Conservation (phyloP, 148 eudicot genomes). For the Polygonum maritimum region DNA sequence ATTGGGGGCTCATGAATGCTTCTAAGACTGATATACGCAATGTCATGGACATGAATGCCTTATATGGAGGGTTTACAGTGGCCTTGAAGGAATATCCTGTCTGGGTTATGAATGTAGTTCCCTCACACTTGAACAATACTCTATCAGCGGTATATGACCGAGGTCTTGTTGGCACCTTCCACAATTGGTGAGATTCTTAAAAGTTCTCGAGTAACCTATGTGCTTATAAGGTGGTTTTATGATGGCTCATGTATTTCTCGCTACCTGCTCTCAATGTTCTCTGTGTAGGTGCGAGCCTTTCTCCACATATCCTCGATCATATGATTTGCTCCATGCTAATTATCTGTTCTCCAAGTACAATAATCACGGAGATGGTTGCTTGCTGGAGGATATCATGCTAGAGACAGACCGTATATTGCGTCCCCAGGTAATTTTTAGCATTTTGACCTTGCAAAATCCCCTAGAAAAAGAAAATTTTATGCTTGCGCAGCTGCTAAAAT, state of each 20-base stretch:
- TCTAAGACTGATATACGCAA: constrained; percentile 62
- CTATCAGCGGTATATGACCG: constrained; percentile 70
- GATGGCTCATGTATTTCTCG: neutral
- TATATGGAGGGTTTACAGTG: constrained; percentile 82
- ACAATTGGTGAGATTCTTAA: constrained; percentile 71
- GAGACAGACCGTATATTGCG: constrained; percentile 90
- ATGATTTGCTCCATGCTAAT: constrained; percentile 82
- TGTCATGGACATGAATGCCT: constrained; percentile 95
- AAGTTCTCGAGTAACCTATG: neutral
- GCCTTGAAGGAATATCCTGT: constrained; percentile 82
- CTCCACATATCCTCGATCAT: constrained; percentile 93
- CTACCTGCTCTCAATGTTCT: constrained; percentile 4
- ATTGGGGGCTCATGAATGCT: constrained; percentile 80
- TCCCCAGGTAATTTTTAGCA: constrained; percentile 57
- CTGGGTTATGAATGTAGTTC: constrained; percentile 97
- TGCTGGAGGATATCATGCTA: constrained; percentile 78
- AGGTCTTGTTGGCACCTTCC: constrained; percentile 78
- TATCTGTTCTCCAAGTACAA: constrained; percentile 71
- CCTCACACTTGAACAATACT: constrained; percentile 52
- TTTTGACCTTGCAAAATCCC: neutral
- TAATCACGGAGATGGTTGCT: constrained; percentile 51
- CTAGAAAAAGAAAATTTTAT: neutral
- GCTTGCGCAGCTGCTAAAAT: neutral
- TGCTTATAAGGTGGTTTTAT: neutral
- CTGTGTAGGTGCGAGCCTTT: constrained; percentile 80